Percentiles rank a stretch among this genome's conserved stretches.
Conservation (phyloP, 768 basidiomycete genomes). For the Xerocomus potaroensis region DNA sequence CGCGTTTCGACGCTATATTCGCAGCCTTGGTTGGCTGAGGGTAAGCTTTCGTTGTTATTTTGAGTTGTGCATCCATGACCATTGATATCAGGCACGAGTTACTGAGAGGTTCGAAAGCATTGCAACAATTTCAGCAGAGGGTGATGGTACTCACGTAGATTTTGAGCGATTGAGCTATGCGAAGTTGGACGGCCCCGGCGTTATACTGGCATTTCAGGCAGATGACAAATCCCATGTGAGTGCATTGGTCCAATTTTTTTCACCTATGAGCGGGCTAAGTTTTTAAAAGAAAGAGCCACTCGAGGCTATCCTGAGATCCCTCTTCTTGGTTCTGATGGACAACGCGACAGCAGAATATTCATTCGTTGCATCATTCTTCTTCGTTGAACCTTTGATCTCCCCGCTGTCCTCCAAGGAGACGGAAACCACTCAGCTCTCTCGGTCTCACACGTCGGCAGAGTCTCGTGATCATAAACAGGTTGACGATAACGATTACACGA, state of each 20-base stretch:
- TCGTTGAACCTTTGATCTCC: conserved; percentile 26
- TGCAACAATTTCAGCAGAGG: conserved; percentile 41
- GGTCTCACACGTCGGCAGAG: conserved; percentile 31
- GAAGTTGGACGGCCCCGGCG: conserved; percentile 74
- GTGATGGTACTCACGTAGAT: conserved; percentile 39
- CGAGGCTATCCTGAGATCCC: conserved; percentile 82
- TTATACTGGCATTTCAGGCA: conserved; percentile 82
- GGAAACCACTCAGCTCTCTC: conserved; percentile 34
- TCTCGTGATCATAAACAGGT: conserved; percentile 40
- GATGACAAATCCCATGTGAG: conserved; percentile 85
- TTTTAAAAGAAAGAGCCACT: conserved; percentile 65
- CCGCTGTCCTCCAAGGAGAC: conserved; percentile 33
- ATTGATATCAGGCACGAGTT: conserved; percentile 49
- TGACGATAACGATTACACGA: conserved; percentile 39
- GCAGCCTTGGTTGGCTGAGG: conserved; percentile 78
- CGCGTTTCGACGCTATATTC: conserved; percentile 83
- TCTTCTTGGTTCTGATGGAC: conserved; percentile 88
- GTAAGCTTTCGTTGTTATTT: conserved; percentile 33
- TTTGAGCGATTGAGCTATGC: conserved; percentile 59
- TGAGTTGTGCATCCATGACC: neutral
- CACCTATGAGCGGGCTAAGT: conserved; percentile 9
- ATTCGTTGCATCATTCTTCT: conserved; percentile 85
- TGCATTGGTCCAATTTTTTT: conserved; percentile 5
- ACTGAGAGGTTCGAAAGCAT: conserved; percentile 69
- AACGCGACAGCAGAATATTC: conserved; percentile 91